These are phyloP conservation scores for Chlamydomonas schloesseri DNA, from an alignment of 139 green algal genomes.

Conservation along the genomic window DNA sequence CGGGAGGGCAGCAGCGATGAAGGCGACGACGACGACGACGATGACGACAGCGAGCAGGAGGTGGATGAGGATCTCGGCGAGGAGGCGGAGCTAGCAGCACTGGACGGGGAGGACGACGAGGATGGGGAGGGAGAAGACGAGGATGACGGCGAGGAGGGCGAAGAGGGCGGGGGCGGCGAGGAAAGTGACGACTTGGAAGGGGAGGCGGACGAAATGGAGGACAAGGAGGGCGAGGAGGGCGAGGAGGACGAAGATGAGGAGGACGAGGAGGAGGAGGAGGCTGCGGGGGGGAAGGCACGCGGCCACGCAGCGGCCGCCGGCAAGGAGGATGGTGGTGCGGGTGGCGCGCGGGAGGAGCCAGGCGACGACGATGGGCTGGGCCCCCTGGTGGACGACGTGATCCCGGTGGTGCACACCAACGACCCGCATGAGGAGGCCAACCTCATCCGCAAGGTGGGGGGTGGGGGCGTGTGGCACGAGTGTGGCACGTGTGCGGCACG, in stretches of 20 bases:
- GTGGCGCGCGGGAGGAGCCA: not conserved
- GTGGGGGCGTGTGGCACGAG: not conserved
- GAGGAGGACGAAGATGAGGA: not conserved
- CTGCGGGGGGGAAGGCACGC: not conserved
- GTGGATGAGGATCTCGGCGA: not conserved
- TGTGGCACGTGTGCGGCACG: not conserved
- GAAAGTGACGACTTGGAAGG: not conserved
- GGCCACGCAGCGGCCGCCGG: not conserved
- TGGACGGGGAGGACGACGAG: not conserved
- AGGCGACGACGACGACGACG: not conserved
- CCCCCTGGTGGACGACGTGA: conserved; percentile 19
- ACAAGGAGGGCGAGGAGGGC: not conserved
- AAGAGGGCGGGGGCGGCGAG: not conserved
- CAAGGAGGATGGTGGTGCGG: not conserved
- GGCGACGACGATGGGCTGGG: not conserved
- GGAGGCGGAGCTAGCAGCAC: not conserved
- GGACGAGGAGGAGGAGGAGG: not conserved
- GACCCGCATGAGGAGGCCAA: conserved; percentile 78
- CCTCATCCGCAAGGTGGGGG: conserved; percentile 72
- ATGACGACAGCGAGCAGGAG: not conserved
- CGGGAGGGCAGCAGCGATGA: too few species aligned
- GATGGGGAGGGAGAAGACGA: not conserved
- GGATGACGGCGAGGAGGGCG: not conserved
- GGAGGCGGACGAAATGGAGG: not conserved
- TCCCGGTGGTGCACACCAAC: conserved; percentile 53